Percentiles rank a stretch among this genome's conserved stretches.
Conservation (phyloP, 225 moss, liverwort and hornwort genomes). For the Sphagnum contortum region DNA sequence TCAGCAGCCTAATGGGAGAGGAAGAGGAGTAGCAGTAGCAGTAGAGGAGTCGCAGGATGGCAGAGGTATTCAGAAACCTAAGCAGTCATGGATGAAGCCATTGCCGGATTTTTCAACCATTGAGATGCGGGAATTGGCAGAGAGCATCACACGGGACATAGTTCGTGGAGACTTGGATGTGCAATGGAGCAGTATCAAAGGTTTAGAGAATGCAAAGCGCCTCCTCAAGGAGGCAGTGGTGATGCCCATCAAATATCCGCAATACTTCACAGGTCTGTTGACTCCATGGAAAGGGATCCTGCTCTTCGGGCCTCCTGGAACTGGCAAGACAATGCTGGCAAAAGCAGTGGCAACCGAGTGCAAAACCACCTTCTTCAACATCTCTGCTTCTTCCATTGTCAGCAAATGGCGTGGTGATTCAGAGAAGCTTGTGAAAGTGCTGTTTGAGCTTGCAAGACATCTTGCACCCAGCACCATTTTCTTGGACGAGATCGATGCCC, state of each 20-base stretch:
- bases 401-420: slow-evolving; percentile 98
- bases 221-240: slow-evolving; percentile 94
- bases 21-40: not conserved
- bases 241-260: slow-evolving; percentile 99
- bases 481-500: slow-evolving; percentile 89
- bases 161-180: slow-evolving; percentile 70
- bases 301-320: slow-evolving; percentile 93
- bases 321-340: slow-evolving; percentile 97
- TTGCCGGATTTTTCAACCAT: slow-evolving; percentile 39
- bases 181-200: slow-evolving; percentile 84
- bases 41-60: not conserved
- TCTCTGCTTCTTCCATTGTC: slow-evolving; percentile 96
- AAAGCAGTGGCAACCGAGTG: slow-evolving; percentile 98
- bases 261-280: slow-evolving; percentile 89
- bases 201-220: slow-evolving; percentile 82
- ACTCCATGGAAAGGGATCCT: slow-evolving; percentile 96
- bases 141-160: slow-evolving; percentile 70
- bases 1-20: not conserved
- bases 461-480: slow-evolving; percentile 90
- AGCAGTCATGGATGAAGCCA: slow-evolving; percentile 44
- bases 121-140: slow-evolving; percentile 42
- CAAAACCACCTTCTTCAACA: slow-evolving; percentile 92
- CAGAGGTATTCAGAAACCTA: not conserved
- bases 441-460: slow-evolving; percentile 86
- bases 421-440: slow-evolving; percentile 81